Base-by-base conservation (phyloP, 371 early-diverging fungal genomes). In the Circinella minor region DNA sequence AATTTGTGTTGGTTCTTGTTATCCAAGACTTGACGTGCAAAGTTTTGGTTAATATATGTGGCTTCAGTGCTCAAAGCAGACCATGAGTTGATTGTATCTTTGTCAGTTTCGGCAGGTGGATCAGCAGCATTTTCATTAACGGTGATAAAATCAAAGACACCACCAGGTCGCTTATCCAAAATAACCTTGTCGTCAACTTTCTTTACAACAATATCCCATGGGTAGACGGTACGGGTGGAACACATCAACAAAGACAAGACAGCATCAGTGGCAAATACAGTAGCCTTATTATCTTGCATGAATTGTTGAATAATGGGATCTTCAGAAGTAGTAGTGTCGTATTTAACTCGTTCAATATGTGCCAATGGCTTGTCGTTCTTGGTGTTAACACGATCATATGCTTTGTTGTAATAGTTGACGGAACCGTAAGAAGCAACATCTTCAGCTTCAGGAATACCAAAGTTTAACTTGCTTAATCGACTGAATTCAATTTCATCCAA, bases 81-180 rank as follows among this genome's bases (percentile, higher is more conserved):
- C 72, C 96, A 95, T 1, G 93, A 89, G 88, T 99, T 99, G 82
- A 95, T 89, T 55, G 78, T 87, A 61, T 95, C 97, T 85, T 95
- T 95, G 46, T 97, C 98, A 43, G 81, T 76, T 65, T 99, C 99
- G 47, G 90, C 78, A 20, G 99, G 98, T 36, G 96, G 95, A 70
- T 96, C 96, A 13, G 84, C 81, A 3, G 97, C 93, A 82, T 96
- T 98, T 80, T 99, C 99, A 77, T 99, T 97, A 64, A 99, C 98
- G 57, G 95, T 90, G 36, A 93, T 82, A 70, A 91, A 91, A 77
- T 97, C 68, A 70, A 85, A 83, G 43, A 82, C 83, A 66, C 95
- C 93, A 54, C 92, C 94, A 43, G 90, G 90, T 48, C 99, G 89
- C 83, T 96, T 97, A 80, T 99, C 99, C 66, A 99, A 84, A 78